Conservation (phyloP, 1,284 basidiomycete species). For the Rhodofomes roseus region DNA sequence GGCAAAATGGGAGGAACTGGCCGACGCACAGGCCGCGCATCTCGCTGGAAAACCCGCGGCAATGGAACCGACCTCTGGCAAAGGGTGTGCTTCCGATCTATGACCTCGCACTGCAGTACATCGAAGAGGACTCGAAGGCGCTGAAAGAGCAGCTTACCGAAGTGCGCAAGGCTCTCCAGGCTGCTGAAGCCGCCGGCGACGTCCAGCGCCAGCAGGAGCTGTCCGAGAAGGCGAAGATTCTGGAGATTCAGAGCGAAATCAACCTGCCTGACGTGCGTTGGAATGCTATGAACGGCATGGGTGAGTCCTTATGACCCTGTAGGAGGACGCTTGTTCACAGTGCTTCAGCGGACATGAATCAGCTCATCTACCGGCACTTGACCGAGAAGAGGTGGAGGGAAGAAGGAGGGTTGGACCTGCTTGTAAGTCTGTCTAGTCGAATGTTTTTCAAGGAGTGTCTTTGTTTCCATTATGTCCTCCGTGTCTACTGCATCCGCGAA, state of each 20-base stretch:
- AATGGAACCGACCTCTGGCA: conserved; percentile 68
- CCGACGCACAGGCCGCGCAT: conserved; percentile 42
- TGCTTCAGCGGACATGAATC: conserved; percentile 54
- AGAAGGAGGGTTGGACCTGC: conserved; percentile 77
- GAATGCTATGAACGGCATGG: conserved; percentile 72
- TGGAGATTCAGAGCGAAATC: conserved; percentile 52
- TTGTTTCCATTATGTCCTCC: neutral
- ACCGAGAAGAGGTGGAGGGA: conserved; percentile 85
- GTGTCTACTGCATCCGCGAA: neutral
- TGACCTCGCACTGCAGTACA: conserved; percentile 73
- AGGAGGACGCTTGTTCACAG: neutral
- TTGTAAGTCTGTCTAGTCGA: conserved; percentile 49
- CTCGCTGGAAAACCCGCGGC: conserved; percentile 44
- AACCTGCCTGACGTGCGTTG: conserved; percentile 80
- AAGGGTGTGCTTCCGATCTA: conserved; percentile 75
- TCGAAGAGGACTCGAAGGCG: conserved; percentile 46
- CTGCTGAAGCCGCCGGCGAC: conserved; percentile 19
- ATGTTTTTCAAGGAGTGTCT: neutral
- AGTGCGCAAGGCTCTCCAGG: conserved; percentile 31
- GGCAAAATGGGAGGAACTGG: conserved; percentile 14
- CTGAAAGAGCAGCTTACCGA: conserved; percentile 44
- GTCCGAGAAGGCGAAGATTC: conserved; percentile 31
- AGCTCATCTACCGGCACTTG: conserved; percentile 75
- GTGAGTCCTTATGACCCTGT: conserved; percentile 38
- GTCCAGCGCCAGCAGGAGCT: conserved; percentile 40